Base-by-base conservation (phyloP, 306 rosid genomes). In the Ziziphus jujuba region DNA sequence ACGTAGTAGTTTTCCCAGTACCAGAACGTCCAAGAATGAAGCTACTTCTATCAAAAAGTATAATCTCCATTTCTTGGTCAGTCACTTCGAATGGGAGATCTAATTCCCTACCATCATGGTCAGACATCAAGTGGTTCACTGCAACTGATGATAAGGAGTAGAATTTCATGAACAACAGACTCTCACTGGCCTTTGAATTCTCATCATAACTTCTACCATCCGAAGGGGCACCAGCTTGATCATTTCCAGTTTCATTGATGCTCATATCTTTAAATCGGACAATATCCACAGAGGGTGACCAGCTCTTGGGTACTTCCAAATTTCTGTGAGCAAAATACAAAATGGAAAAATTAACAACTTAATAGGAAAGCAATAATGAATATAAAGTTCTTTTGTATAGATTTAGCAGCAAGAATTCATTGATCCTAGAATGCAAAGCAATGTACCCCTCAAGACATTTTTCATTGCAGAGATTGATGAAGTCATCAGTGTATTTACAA, bases 11-110 rank as follows among this genome's bases (percentile, higher is more conserved):
- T 80, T 91, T 91, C 23, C 97, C 97, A 0, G 97, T 91, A 36
- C 97, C 97, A n/a, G 96, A 91, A 13, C 92, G 85, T 34, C 97
- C 97, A 28, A 86, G 72, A 12, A 91, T 74, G 72, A 91, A 91
- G 11, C 82, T 69, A 60, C 97, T 91, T 79, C 36, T 73, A 11
- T 61, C 56, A 56, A 72, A 84, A 72, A 86, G 82, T 9, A 91
- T 84, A 56, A 86, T 84, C 36, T 88, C 89, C 25, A 21, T 72
- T 69, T 91, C 89, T 80, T 88, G 75, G 10, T 88, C 96, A 0
- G 87, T 86, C 36, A 84, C 92, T 75, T 88, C 92, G 73, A 88
- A 88, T 0, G 97, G 97, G 33, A 88, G 83, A 69, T 91, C 87
- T 65, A 84, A 50, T 55, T 91, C 97, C 48, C 69, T 49, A 61